Evolutionary conservation across 352 stramenopile genomes (phyloP), one percentile per base, ranked within the genome.

Genomic region (Aphanomyces euteiches): DNA sequence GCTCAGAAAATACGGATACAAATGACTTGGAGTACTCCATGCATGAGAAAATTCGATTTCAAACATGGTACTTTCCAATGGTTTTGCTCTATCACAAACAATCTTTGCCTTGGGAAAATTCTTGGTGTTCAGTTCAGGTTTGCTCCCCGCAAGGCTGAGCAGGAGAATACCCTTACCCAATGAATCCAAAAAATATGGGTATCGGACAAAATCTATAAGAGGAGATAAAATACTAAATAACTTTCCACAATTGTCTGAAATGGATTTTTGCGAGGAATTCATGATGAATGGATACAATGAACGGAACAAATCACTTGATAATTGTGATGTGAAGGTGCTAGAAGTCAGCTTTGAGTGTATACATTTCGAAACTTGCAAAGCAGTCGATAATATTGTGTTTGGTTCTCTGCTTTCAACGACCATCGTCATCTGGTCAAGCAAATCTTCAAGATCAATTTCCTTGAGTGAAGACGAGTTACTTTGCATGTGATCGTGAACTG

Each of bases 231-330:
- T 12, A 1, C n/a, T 21, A 0, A 70, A 15, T 7, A 40, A 28
- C 48, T 47, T 17, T 12, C 64, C 17, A n/a, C 64, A 70, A 2
- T 19, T n/a, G 38, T 34, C 36, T 12, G 64, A 60, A 21, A 54
- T n/a, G n/a, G 15, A 17, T 41, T 63, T 39, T 37, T 34, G 63
- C 36, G 63, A 47, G 0, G 63, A 47, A 36, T 15, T 56, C 48
- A 61, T 61, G 13, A 70, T 15, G 19, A 48, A 70, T 47, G 64
- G 64, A 36, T 38, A 70, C 47, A 70, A 19, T 38, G 48, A 50
- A 15, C 13, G 64, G 8, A 61, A 41, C 4, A 70, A 8, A 19
- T 64, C 59, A 36, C 7, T 17, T 34, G 47, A 28, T 13, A 28
- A 28, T 28, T 28, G 28, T 28, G 28, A 28, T 28, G 28, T 28